Evolutionary conservation across 2,329 filamentous ascomycete species (phyloP).

Genomic region (Pseudogymnoascus sp.): DNA sequence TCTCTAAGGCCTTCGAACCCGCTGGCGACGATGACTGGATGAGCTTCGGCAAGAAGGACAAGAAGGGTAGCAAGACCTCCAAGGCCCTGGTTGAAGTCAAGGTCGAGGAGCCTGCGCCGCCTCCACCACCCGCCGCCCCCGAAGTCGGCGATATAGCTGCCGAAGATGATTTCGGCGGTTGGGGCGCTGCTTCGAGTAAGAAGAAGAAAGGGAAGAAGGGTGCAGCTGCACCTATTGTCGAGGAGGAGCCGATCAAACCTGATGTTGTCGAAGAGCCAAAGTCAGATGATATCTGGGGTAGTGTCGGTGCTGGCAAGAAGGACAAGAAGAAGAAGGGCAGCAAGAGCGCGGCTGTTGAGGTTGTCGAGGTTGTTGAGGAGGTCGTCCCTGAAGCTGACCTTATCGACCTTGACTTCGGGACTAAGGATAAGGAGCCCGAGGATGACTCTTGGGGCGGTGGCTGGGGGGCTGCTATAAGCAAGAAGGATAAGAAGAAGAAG

Average conservation of each 20-base stretch:
- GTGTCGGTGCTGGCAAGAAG: constrained; percentile 23
- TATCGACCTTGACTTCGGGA: constrained; percentile 40
- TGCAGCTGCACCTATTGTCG: constrained; percentile 19
- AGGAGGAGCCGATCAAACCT: constrained; percentile 35
- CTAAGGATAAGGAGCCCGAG: constrained; percentile 40
- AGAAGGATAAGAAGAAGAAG: constrained; percentile 43
- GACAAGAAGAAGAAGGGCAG: constrained; percentile 48
- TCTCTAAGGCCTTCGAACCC: constrained; percentile 24
- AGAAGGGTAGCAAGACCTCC: constrained; percentile 35
- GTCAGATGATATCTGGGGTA: constrained; percentile 33
- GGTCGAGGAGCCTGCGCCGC: constrained; percentile 29
- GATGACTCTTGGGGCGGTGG: constrained; percentile 38
- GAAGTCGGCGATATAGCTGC: constrained; percentile 27
- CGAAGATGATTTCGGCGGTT: constrained; percentile 28
- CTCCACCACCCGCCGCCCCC: constrained; percentile 34
- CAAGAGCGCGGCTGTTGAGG: constrained; percentile 45
- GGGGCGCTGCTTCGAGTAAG: constrained; percentile 23
- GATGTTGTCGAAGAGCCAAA: constrained; percentile 45
- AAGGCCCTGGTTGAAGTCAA: constrained; percentile 28
- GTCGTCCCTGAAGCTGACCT: constrained; percentile 40
- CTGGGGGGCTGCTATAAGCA: constrained; percentile 31
- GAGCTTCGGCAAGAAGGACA: constrained; percentile 39
- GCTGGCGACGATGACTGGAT: constrained; percentile 38
- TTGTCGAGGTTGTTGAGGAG: constrained; percentile 43
- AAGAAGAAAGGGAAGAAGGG: constrained; percentile 25